Conservation (phyloP, 495 filamentous ascomycete genomes). For the Lepraria neglecta region DNA sequence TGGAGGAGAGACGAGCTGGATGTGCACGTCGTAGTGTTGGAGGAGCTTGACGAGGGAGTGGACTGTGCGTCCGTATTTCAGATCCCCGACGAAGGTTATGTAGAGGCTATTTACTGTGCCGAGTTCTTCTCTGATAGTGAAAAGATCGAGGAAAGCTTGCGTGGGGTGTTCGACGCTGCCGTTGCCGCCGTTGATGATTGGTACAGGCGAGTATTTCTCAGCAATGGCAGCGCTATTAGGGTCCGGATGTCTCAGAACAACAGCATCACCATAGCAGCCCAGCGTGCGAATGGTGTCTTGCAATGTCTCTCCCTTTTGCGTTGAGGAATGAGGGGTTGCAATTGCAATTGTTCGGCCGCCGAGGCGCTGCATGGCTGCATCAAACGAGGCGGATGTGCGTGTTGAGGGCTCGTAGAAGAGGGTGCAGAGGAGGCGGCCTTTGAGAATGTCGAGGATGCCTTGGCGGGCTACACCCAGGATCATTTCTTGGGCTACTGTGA, state of each 20-base stretch:
- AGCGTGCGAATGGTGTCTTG: slow-evolving; percentile 92
- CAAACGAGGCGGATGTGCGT: slow-evolving; percentile 91
- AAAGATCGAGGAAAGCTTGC: slow-evolving; percentile 96
- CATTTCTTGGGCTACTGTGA: slow-evolving; percentile 96
- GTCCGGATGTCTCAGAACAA: slow-evolving; percentile 87
- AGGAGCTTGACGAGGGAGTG: slow-evolving; percentile 92
- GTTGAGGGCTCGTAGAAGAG: slow-evolving; percentile 98
- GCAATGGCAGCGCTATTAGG: slow-evolving; percentile 71
- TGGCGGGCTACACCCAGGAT: slow-evolving; percentile 83
- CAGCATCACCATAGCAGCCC: slow-evolving; percentile 86
- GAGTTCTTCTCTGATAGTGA: slow-evolving; percentile 95
- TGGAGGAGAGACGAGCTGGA: slow-evolving; percentile 83
- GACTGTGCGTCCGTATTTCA: slow-evolving; percentile 87
- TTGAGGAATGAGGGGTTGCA: slow-evolving; percentile 71
- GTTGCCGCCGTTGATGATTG: slow-evolving; percentile 95
- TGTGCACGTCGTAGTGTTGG: slow-evolving; percentile 84
- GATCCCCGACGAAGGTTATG: slow-evolving; percentile 91
- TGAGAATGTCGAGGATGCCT: slow-evolving; percentile 80
- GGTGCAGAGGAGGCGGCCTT: slow-evolving; percentile 75
- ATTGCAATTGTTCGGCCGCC: slow-evolving; percentile 78
- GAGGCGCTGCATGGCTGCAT: slow-evolving; percentile 95
- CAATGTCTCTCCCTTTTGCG: slow-evolving; percentile 86
- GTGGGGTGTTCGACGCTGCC: slow-evolving; percentile 93
- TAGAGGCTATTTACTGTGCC: slow-evolving; percentile 89
- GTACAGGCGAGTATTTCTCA: slow-evolving; percentile 77